Percentiles rank a stretch among this genome's conserved stretches.
Evolutionary conservation across 2,329 filamentous ascomycete genomes (phyloP).

Genomic region (Lachnellula cervina): DNA sequence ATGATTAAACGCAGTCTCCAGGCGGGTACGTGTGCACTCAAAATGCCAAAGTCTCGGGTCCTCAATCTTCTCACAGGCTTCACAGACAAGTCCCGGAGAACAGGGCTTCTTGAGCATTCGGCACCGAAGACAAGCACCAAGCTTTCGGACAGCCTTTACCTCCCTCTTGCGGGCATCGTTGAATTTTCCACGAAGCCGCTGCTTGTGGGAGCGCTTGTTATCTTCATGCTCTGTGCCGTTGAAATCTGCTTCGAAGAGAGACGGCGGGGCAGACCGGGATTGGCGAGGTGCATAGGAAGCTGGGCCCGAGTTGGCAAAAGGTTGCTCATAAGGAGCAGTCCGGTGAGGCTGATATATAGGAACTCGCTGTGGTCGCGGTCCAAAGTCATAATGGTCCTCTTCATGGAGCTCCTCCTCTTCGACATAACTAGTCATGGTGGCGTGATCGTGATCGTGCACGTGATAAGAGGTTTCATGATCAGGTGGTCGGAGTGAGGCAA

Average conservation of each 20-base stretch:
- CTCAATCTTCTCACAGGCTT: constrained; percentile 59
- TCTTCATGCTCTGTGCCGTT: constrained; percentile 30
- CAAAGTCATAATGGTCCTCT: too few relatives aligned
- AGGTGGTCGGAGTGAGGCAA: too few relatives aligned
- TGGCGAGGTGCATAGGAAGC: not conserved
- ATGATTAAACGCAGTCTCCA: constrained; percentile 57
- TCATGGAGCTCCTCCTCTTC: too few relatives aligned
- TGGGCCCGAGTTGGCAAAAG: too few relatives aligned
- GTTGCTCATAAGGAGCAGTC: too few relatives aligned
- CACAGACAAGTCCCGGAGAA: constrained; percentile 58
- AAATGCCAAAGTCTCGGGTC: constrained; percentile 61
- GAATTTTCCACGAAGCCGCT: constrained; percentile 53
- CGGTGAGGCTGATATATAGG: too few relatives aligned
- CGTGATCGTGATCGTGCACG: too few relatives aligned
- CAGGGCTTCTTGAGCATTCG: constrained; percentile 63
- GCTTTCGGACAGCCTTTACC: constrained; percentile 59
- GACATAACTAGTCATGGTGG: too few relatives aligned
- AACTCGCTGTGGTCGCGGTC: too few relatives aligned
- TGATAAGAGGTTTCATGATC: too few relatives aligned
- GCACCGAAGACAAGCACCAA: constrained; percentile 62
- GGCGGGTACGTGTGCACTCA: constrained; percentile 57
- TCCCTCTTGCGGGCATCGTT: constrained; percentile 55
- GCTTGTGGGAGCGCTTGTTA: constrained; percentile 25
- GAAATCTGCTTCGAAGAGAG: constrained; percentile 28
- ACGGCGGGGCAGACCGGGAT: not conserved